phyloP scores from a whole-genome alignment of 2,329 filamentous ascomycete species.

The Paracoccidioides lutzii region DNA sequence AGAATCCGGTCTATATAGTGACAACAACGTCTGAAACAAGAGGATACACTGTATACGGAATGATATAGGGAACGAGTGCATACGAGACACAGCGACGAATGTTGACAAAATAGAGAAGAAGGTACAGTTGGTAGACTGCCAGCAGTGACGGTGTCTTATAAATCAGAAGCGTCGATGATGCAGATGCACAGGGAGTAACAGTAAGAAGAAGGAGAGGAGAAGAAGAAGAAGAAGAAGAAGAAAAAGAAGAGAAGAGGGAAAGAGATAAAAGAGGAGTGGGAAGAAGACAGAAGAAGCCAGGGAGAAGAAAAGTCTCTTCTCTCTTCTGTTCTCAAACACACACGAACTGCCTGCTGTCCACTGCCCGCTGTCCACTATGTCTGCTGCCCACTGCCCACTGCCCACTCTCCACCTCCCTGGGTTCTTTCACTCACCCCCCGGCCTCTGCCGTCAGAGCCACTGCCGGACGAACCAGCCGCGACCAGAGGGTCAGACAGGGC shows the following conservation, averaged over 20 bases:
- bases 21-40: neutral
- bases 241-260: constrained; percentile 10
- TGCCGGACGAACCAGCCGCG: neutral
- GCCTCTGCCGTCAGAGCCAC: neutral
- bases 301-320: constrained; percentile 18
- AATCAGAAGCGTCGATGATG: constrained; percentile 1
- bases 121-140: neutral
- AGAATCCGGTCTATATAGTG: neutral
- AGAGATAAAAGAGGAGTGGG: constrained; percentile 16
- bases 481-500: neutral
- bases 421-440: neutral
- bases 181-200: neutral
- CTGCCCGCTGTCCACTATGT: no score
- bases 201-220: constrained; percentile 9
- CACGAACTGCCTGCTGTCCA: no score
- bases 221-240: constrained; percentile 11
- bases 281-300: constrained; percentile 13
- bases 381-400: no score
- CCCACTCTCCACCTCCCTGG: no score
- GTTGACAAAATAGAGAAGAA: neutral
- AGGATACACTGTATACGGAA: neutral
- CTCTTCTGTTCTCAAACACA: constrained; percentile 5
- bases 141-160: neutral
- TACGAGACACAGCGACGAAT: neutral
- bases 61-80: neutral